Percentiles rank a stretch among this genome's conserved stretches.
Evolutionary conservation across 805 yeast genomes (phyloP).

Genomic region (Sugiyamaella smithiae): DNA sequence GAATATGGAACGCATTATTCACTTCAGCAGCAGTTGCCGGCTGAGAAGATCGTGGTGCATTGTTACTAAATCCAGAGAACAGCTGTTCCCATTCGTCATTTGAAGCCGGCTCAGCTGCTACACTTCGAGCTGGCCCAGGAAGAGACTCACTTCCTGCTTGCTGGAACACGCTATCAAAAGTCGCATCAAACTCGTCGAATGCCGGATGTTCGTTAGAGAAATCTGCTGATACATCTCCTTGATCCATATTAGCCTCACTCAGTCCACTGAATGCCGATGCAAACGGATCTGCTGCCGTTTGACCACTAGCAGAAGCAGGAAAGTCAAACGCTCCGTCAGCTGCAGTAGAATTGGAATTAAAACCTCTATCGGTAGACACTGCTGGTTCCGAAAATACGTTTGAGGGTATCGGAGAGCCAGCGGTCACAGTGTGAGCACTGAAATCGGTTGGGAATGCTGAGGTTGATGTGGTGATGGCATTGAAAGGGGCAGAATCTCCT

Average conservation of each 20-base stretch:
- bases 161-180: slow-evolving; percentile 21
- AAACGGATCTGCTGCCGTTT: slow-evolving; percentile 29
- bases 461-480: not conserved
- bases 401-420: not conserved
- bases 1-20: slow-evolving; percentile 23
- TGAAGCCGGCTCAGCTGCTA: slow-evolving; percentile 15
- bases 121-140: not conserved
- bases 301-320: not conserved
- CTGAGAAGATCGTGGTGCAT: slow-evolving; percentile 9
- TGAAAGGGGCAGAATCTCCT: not conserved
- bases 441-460: not conserved
- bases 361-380: not conserved
- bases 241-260: slow-evolving; percentile 40
- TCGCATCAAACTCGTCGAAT: slow-evolving; percentile 22
- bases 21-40: slow-evolving; percentile 20
- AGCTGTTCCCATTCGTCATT: slow-evolving; percentile 92
- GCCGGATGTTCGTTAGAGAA: slow-evolving; percentile 17
- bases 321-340: not conserved
- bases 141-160: not conserved
- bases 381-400: not conserved
- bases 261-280: slow-evolving; percentile 46
- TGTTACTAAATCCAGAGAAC: slow-evolving; percentile 68
- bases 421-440: not conserved
- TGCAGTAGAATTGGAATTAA: not conserved
- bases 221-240: slow-evolving; percentile 28